These are phyloP conservation scores for Cutaneotrichosporon cutaneum DNA, from an alignment of 1,284 basidiomycete species.

Conservation along the genomic window DNA sequence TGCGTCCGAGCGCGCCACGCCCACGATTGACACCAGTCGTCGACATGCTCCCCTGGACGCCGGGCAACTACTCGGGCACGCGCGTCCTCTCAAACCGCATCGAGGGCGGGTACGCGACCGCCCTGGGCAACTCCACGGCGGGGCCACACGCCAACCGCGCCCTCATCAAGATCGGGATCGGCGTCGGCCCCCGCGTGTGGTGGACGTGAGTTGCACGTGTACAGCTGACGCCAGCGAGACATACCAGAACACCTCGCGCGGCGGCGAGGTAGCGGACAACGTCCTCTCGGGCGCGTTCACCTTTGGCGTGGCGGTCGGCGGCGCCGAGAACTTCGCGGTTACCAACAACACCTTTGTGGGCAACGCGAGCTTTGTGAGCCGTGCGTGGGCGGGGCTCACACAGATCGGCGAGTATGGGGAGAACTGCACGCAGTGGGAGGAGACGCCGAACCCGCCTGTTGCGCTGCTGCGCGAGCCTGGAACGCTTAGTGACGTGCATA, in stretches of 20 bases:
- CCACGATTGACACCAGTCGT: no score
- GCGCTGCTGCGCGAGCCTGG: slow-evolving; percentile 32
- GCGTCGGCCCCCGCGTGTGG: slow-evolving; percentile 71
- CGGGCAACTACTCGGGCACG: slow-evolving; percentile 67
- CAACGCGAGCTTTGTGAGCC: slow-evolving; percentile 65
- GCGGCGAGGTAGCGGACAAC: slow-evolving; percentile 66
- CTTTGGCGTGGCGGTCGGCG: slow-evolving; percentile 59
- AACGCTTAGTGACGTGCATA: slow-evolving; percentile 30
- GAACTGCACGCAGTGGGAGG: slow-evolving; percentile 63
- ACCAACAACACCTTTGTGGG: slow-evolving; percentile 64
- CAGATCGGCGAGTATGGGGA: slow-evolving; percentile 66
- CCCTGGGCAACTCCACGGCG: background rate
- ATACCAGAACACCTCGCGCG: slow-evolving; percentile 28
- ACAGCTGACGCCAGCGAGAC: slow-evolving; percentile 51
- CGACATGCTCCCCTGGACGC: slow-evolving; percentile 62
- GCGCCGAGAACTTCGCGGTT: slow-evolving; percentile 66
- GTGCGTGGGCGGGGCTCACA: background rate
- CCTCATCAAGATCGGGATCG: slow-evolving; percentile 12
- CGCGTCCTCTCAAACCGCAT: slow-evolving; percentile 71
- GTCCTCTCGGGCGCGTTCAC: slow-evolving; percentile 63
- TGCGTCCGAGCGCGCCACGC: background rate
- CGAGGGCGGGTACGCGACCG: slow-evolving; percentile 32
- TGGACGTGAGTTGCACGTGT: slow-evolving; percentile 64
- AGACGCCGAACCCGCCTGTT: slow-evolving; percentile 44
- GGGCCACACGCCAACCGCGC: background rate